These are phyloP conservation scores for Zoysia pacifica DNA, from an alignment of 176 grass and related monocot genomes.

Conservation along the genomic window DNA sequence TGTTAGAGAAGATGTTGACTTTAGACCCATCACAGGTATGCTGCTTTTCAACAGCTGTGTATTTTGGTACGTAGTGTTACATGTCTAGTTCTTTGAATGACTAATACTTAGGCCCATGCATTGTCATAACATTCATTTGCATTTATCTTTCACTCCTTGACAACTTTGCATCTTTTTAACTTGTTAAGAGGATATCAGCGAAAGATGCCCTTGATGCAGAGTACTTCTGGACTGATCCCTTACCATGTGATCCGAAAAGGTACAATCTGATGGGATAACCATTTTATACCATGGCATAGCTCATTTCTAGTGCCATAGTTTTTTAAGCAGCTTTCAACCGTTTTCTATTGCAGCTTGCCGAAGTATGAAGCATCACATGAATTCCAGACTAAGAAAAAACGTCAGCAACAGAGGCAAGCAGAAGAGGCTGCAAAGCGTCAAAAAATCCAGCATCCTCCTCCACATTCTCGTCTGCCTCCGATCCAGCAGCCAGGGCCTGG, in stretches of 20 bases:
- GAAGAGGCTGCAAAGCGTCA: slow-evolving; percentile 88
- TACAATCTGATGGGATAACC: slow-evolving; percentile 6
- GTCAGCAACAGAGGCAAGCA: slow-evolving; percentile 90
- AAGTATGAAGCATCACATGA: slow-evolving; percentile 88
- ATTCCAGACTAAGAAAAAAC: slow-evolving; percentile 97
- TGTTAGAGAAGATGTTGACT: slow-evolving; percentile 90
- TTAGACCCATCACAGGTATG: slow-evolving; percentile 81
- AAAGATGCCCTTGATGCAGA: slow-evolving; percentile 96
- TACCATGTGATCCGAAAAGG: slow-evolving; percentile 95
- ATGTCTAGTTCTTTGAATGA: slow-evolving; percentile 2
- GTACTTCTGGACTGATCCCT: slow-evolving; percentile 95
- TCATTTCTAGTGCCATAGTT: neutral
- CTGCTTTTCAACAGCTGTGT: neutral
- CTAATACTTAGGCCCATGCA: slow-evolving; percentile 3
- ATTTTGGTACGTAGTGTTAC: neutral
- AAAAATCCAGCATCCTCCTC: slow-evolving; percentile 82
- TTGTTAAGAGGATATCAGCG: slow-evolving; percentile 78
- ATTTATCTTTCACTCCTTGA: neutral
- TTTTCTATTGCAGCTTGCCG: slow-evolving; percentile 65
- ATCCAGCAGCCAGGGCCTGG: slow-evolving; percentile 76
- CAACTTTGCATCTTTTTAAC: slow-evolving; percentile 18
- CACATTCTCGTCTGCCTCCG: slow-evolving; percentile 88
- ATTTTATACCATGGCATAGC: neutral
- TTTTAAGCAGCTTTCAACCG: neutral
- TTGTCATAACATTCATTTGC: neutral